Conservation (phyloP, 371 early-diverging fungal species). For the Lichtheimia corymbifera region DNA sequence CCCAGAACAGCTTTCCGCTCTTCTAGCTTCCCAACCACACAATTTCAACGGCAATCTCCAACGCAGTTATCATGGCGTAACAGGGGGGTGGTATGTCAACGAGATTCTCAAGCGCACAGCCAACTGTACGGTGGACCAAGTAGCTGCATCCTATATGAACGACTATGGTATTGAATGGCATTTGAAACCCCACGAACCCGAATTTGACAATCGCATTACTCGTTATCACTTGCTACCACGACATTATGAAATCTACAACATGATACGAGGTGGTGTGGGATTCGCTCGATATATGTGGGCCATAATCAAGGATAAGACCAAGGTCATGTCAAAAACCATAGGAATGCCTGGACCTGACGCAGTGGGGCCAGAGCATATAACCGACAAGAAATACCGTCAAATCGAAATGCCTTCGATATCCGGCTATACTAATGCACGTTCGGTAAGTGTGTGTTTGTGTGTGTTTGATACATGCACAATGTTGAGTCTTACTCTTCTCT, state of each 20-base stretch:
- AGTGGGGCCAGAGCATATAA: no score
- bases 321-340: no score
- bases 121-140: slow-evolving; percentile 58
- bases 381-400: not conserved
- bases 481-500: no score
- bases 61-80: slow-evolving; percentile 66
- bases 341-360: no score
- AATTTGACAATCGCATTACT: not conserved
- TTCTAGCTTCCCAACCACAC: slow-evolving; percentile 64
- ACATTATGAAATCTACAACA: not conserved
- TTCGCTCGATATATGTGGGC: no score
- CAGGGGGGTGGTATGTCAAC: slow-evolving; percentile 73
- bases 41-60: slow-evolving; percentile 53
- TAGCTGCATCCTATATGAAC: slow-evolving; percentile 47
- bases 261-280: no score
- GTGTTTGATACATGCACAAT: no score
- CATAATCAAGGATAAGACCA: no score
- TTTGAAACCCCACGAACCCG: slow-evolving; percentile 30
- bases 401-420: slow-evolving; percentile 35
- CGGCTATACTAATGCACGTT: slow-evolving; percentile 60
- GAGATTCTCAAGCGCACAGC: slow-evolving; percentile 64
- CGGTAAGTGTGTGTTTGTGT: slow-evolving; percentile 53
- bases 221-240: not conserved
- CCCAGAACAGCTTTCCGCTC: slow-evolving; percentile 27
- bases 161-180: slow-evolving; percentile 58